Evolutionary conservation across 148 eudicot species (phyloP).

Genomic region (Oxyria digyna): DNA sequence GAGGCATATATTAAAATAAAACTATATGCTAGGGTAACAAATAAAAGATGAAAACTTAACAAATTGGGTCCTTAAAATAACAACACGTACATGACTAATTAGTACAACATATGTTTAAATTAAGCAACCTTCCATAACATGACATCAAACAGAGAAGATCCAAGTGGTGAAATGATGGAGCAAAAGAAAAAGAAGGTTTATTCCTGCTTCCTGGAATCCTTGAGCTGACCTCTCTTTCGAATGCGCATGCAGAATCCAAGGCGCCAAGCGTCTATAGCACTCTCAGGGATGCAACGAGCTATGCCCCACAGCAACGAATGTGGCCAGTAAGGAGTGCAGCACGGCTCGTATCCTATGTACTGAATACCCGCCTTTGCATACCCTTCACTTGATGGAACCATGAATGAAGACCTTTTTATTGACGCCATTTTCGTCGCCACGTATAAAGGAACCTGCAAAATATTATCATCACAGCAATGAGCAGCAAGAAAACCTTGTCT

Average conservation of each 20-base stretch:
- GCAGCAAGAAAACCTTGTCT: neutral
- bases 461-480: too few species aligned
- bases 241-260: constrained; percentile 29
- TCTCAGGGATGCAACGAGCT: constrained; percentile 29
- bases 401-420: constrained; percentile 46
- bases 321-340: constrained; percentile 61
- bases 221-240: constrained; percentile 38
- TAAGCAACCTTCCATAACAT: neutral
- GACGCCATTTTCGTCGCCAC: constrained; percentile 72
- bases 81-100: neutral
- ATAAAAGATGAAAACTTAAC: neutral
- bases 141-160: neutral
- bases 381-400: constrained; percentile 47
- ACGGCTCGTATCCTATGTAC: constrained; percentile 44
- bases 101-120: neutral
- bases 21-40: neutral
- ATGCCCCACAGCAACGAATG: constrained; percentile 42
- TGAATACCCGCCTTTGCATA: constrained; percentile 45
- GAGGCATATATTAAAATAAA: too few species aligned
- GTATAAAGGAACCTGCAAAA: constrained; percentile 47
- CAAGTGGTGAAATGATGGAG: neutral
- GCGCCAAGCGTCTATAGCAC: constrained; percentile 29
- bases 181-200: constrained; percentile 11
- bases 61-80: neutral
- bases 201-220: constrained; percentile 30